Conservation (phyloP, 202 grass and related monocot genomes). For the Setaria italica region DNA sequence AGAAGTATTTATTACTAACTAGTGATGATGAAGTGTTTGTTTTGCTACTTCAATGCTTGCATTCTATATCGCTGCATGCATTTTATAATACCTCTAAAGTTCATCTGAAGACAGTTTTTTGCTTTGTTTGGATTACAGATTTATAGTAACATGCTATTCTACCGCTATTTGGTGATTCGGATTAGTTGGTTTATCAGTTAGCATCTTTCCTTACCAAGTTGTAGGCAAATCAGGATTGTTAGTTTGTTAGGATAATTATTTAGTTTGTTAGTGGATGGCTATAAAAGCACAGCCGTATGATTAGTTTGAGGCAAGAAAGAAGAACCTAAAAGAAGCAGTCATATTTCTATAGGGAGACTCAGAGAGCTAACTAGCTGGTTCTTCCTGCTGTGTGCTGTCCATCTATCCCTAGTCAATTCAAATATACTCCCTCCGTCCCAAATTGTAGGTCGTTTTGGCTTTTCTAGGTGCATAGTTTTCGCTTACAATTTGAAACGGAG, state of each 20-base stretch:
- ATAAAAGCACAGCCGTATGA: background rate
- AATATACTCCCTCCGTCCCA: too few species aligned
- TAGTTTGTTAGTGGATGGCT: background rate
- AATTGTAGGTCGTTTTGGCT: too few species aligned
- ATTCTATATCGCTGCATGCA: background rate
- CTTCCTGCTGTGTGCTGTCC: background rate
- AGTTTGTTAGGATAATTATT: background rate
- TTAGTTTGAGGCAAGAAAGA: background rate
- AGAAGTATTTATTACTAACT: background rate
- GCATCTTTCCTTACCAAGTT: background rate
- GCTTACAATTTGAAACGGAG: too few species aligned
- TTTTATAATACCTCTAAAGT: background rate
- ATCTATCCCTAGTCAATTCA: background rate
- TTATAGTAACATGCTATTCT: background rate
- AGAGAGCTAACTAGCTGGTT: background rate
- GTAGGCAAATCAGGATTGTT: background rate
- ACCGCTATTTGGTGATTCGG: background rate
- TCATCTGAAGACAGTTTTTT: background rate
- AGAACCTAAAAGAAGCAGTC: background rate
- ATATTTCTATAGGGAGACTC: background rate
- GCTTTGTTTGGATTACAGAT: background rate
- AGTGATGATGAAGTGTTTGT: slow-evolving; percentile 7
- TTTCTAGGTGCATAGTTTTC: too few species aligned
- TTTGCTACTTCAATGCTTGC: background rate
- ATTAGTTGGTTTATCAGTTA: background rate